Percentiles rank a stretch among this genome's conserved stretches.
These are phyloP conservation scores for Xylaria sp. DNA, from an alignment of 2,329 filamentous ascomycete genomes.

Conservation along the genomic window DNA sequence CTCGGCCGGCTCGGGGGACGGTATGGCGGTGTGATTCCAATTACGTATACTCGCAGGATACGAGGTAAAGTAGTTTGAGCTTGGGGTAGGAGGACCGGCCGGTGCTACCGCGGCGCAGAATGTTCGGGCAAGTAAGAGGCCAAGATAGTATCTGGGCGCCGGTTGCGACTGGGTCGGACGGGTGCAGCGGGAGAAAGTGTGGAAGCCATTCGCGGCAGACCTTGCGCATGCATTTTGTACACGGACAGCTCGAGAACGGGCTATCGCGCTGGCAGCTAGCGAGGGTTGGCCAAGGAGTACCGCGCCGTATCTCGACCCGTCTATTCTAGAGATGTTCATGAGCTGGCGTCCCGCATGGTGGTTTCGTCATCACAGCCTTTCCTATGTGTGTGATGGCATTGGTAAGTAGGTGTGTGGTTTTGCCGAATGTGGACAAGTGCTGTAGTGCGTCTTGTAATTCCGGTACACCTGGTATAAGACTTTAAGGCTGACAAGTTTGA, in stretches of 20 bases:
- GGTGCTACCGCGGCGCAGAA: slow-evolving; percentile 42
- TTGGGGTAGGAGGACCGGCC: slow-evolving; percentile 34
- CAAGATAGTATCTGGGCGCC: slow-evolving; percentile 13
- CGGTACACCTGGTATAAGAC: no score
- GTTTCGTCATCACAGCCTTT: slow-evolving; percentile 49
- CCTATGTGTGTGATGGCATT: slow-evolving; percentile 37
- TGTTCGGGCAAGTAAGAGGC: slow-evolving; percentile 13
- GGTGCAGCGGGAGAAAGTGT: slow-evolving; percentile 16
- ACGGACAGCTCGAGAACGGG: slow-evolving; percentile 29
- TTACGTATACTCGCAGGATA: slow-evolving; percentile 34
- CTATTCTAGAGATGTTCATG: slow-evolving; percentile 70
- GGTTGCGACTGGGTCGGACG: slow-evolving; percentile 19
- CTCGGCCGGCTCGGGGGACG: slow-evolving; percentile 11
- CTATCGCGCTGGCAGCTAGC: slow-evolving; percentile 43
- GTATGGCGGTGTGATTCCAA: slow-evolving; percentile 41
- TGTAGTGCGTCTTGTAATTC: neutral
- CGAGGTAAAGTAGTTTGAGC: slow-evolving; percentile 41
- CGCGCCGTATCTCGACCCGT: slow-evolving; percentile 68
- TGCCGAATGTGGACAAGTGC: neutral
- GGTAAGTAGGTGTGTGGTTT: neutral
- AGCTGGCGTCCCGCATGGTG: slow-evolving; percentile 57
- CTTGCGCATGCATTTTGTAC: slow-evolving; percentile 32
- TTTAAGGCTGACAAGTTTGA: neutral
- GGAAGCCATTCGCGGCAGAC: slow-evolving; percentile 18
- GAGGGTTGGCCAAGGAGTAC: slow-evolving; percentile 60